Conservation (phyloP, 345 rosid species). For the Bruguiera gymnorhiza region DNA sequence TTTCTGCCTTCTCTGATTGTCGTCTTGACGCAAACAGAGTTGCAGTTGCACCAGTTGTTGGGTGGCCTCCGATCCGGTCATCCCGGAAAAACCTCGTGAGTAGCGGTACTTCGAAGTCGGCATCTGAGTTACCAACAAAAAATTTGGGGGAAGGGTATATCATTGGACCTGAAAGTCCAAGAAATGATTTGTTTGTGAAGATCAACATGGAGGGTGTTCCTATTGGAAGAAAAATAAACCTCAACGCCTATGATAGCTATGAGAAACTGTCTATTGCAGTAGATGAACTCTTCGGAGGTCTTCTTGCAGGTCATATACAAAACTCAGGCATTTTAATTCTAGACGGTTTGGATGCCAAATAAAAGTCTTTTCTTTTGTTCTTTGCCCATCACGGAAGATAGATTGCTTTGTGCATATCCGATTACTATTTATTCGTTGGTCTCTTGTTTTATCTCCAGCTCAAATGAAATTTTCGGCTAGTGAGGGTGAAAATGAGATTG, state of each 20-base stretch:
- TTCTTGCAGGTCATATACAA: slow-evolving; percentile 65
- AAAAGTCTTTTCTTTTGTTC: too few species aligned
- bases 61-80: slow-evolving; percentile 98
- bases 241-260: slow-evolving; percentile 72
- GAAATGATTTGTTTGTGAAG: slow-evolving; percentile 72
- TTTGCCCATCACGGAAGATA: too few species aligned
- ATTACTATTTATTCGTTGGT: too few species aligned
- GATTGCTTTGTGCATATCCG: too few species aligned
- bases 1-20: slow-evolving; percentile 6
- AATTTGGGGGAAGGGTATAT: slow-evolving; percentile 33
- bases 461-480: slow-evolving; percentile 51
- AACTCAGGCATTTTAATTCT: neutral
- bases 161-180: slow-evolving; percentile 25
- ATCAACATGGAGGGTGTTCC: slow-evolving; percentile 98
- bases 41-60: slow-evolving; percentile 92
- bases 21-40: slow-evolving; percentile 41
- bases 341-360: neutral
- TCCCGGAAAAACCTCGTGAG: slow-evolving; percentile 78
- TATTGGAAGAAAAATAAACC: slow-evolving; percentile 96
- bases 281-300: slow-evolving; percentile 89
- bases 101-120: slow-evolving; percentile 54
- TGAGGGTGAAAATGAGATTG: slow-evolving; percentile 45
- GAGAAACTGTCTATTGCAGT: slow-evolving; percentile 73
- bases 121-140: slow-evolving; percentile 45
- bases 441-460: slow-evolving; percentile 27